phyloP scores from a whole-genome alignment of 164 flowering plant species.

The Aristolochia californica region DNA sequence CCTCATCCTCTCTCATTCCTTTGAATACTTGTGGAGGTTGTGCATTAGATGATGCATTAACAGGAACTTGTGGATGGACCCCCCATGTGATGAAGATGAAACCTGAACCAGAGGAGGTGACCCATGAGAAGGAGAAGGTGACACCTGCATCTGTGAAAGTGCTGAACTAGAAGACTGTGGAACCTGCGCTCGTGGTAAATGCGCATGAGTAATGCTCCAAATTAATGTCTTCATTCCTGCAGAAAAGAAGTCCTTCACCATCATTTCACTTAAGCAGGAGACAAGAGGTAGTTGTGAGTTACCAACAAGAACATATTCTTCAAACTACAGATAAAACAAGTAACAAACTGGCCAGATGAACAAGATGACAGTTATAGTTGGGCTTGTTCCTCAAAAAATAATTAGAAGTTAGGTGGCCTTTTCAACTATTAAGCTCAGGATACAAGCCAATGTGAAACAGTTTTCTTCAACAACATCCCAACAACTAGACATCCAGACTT shows the following conservation, averaged over 20 bases:
- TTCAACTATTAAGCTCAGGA: too few species aligned
- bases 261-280: too few species aligned
- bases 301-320: too few species aligned
- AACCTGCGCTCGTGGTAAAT: constrained; percentile 84
- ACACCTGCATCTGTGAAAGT: constrained; percentile 1
- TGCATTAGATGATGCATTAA: constrained; percentile 44
- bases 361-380: too few species aligned
- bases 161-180: constrained; percentile 4
- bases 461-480: too few species aligned
- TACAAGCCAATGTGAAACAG: too few species aligned
- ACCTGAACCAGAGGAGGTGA: constrained; percentile 31
- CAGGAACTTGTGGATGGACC: constrained; percentile 49
- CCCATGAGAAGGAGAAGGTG: constrained; percentile 8
- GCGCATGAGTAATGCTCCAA: constrained; percentile 96
- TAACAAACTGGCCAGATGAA: too few species aligned
- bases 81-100: constrained; percentile 56
- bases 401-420: too few species aligned
- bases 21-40: constrained; percentile 53
- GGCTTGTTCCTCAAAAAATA: too few species aligned
- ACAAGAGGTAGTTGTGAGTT: too few species aligned
- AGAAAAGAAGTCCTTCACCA: not conserved
- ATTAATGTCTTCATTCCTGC: constrained; percentile 98
- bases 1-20: constrained; percentile 99
- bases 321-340: too few species aligned
- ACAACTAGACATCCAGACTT: too few species aligned